Base-by-base conservation (phyloP, 2,329 filamentous ascomycete genomes). In the Pochonia chlamydosporia region DNA sequence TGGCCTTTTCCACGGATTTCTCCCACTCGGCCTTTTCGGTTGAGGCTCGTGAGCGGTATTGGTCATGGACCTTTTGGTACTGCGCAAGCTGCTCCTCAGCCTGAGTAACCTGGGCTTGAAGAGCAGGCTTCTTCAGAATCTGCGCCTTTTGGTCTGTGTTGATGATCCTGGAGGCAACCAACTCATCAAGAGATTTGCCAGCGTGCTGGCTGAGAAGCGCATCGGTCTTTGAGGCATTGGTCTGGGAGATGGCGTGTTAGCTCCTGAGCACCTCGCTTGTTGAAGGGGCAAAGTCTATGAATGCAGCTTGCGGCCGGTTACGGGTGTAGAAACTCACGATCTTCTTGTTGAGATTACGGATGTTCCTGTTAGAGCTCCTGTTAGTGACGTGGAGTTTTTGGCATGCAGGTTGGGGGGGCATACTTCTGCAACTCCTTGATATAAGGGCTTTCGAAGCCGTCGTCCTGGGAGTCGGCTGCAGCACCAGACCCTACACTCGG, bases 281-380 rank as follows among this genome's bases (percentile, higher is more conserved):
- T 26, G 28, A 21, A 30, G n/a, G 23, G 18, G 44, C 30, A 49
- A 5, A 35, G 31, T 7, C 9, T 16, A 14, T 8, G 14, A 16
- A 18, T n/a, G 25, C 25, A 18, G 18, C 14, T 25, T 23, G 26
- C 21, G 23, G 9, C 9, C n/a, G 13, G 20, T 23, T 4, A 9
- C 4, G 33, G 31, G 35, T 35, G 49, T n/a, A n/a, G 20, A 36
- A 47, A 74, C 87, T 72, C 71, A 95, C 89, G 60, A 97, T 84
- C 73, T 96, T 96, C 80, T 96, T 97, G 75, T 84, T 87, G 61
- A 93, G 73, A 68, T 93, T 95, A 63, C 92, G 90, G 59, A 96
- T 87, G 68, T 82, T 89, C 77, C 90, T 96, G 23, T 7, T 20
- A 23, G 4, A 33, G 18, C 6, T 14, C 5, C 5, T 16, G 33